Percentiles rank a stretch among this genome's conserved stretches.
These are phyloP conservation scores for Eutrema salsugineum DNA, from an alignment of 441 rosid genomes.

Conservation along the genomic window DNA sequence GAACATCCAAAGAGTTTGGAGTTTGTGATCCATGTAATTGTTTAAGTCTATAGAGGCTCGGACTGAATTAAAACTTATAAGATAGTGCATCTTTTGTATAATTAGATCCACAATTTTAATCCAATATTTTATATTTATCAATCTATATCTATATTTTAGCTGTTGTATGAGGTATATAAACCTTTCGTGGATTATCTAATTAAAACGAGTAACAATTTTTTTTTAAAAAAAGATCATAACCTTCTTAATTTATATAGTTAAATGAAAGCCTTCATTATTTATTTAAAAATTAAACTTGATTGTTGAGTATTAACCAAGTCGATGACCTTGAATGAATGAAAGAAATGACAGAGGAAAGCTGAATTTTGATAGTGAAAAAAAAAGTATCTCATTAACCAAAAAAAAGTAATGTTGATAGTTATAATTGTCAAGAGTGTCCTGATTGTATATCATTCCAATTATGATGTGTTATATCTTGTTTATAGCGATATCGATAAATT, in stretches of 20 bases:
- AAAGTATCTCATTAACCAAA: neutral
- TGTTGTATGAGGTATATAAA: no score
- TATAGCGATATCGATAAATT: neutral
- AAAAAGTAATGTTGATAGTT: neutral
- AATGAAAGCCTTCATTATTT: no score
- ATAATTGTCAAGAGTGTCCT: no score
- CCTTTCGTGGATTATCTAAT: no score
- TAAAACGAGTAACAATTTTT: no score
- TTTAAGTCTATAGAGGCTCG: neutral
- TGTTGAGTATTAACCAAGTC: no score
- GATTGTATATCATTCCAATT: neutral
- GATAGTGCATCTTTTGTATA: neutral
- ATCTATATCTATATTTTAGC: neutral
- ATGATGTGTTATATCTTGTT: neutral
- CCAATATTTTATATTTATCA: neutral
- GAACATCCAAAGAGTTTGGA: neutral
- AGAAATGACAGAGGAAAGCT: no score
- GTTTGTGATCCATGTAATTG: neutral
- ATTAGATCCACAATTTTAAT: neutral
- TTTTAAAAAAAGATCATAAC: no score
- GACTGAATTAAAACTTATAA: neutral
- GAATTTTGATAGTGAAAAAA: no score
- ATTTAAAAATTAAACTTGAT: no score
- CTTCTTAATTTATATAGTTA: no score
- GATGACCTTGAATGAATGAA: no score